Evolutionary conservation across 2,329 filamentous ascomycete species (phyloP).

Genomic region (Fusarium solani-melongenae): DNA sequence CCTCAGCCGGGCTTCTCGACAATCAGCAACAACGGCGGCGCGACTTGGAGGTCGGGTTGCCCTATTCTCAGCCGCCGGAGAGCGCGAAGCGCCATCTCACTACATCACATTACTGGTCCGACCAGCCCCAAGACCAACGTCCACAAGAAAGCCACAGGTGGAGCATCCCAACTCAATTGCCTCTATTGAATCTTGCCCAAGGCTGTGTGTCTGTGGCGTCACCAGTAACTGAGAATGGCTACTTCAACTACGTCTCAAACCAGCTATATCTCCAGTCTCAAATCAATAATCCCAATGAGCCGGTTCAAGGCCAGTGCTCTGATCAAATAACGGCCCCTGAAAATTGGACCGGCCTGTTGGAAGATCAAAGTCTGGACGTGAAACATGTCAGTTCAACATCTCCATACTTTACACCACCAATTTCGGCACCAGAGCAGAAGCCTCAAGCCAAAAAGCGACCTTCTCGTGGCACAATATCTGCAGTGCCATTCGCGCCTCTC

Average conservation of each 20-base stretch:
- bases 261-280: neutral
- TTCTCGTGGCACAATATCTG: conserved; percentile 60
- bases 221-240: neutral
- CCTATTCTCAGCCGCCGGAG: neutral
- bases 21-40: conserved; percentile 13
- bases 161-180: conserved; percentile 9
- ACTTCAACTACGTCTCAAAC: neutral
- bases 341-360: neutral
- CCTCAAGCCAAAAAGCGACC: conserved; percentile 45
- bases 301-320: conserved; percentile 12
- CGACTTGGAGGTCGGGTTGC: neutral
- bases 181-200: conserved; percentile 7
- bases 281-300: neutral
- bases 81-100: conserved; percentile 20
- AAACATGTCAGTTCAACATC: conserved; percentile 39
- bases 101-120: conserved; percentile 46
- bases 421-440: conserved; percentile 20
- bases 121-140: conserved; percentile 27
- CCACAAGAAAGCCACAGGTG: conserved; percentile 27
- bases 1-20: conserved; percentile 2
- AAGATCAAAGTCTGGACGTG: neutral
- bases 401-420: conserved; percentile 47
- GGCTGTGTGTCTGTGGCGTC: neutral
- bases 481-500: conserved; percentile 75
- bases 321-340: conserved; percentile 7